Conservation (phyloP, 345 rosid genomes). For the Lepidium africanum region DNA sequence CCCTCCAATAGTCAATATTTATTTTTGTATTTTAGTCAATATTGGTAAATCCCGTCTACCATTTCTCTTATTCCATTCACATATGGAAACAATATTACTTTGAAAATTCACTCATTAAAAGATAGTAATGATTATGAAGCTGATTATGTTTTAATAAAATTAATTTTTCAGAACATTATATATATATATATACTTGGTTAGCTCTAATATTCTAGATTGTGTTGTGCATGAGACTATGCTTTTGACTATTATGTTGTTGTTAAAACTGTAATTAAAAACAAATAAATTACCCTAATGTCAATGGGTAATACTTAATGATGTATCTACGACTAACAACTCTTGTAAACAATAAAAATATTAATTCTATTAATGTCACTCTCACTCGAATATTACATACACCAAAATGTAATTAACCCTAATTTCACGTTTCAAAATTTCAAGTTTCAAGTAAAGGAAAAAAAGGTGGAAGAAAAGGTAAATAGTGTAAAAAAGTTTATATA, state of each 20-base stretch:
- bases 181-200: not conserved
- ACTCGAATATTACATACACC: not conserved
- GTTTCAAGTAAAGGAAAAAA: constrained; percentile 19
- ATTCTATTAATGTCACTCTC: not conserved
- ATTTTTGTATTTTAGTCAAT: not conserved
- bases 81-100: not conserved
- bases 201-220: no score
- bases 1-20: not conserved
- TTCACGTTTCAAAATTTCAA: constrained; percentile 19
- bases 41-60: constrained; percentile 5
- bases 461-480: constrained; percentile 12
- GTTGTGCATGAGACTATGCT: no score
- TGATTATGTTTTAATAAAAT: not conserved
- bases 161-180: not conserved
- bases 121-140: not conserved
- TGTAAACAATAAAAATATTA: not conserved
- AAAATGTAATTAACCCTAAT: constrained; percentile 21
- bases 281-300: no score
- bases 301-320: not conserved
- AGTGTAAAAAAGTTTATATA: not conserved
- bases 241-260: no score
- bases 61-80: constrained; percentile 23
- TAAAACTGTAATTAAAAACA: no score
- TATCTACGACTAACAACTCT: constrained; percentile 4
- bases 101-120: not conserved